Evolutionary conservation across 257 asterid species (phyloP), one percentile per base, ranked within the genome.

Genomic region (Anisodus acutangulus): DNA sequence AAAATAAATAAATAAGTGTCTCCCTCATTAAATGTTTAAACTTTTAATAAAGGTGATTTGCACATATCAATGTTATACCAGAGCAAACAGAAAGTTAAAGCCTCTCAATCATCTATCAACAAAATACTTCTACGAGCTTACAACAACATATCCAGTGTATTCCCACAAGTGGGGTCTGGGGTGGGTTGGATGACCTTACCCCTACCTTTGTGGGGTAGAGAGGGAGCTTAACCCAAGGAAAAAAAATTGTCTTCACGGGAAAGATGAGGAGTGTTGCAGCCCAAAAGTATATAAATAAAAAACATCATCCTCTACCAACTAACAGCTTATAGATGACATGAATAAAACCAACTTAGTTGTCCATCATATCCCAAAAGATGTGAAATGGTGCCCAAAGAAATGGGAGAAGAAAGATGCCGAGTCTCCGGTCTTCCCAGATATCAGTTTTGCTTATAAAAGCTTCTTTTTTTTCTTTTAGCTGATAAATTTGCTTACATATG

Each of bases 271-370:
- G 63, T 12, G 19, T 22, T 49, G 58, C 81, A 22, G 45, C 19
- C 62, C 81, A 74, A 26, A 49, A 74, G 22, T 11, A 49, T 49
- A 12, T 3, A 74, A 22, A 49, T 39, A 19, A 47, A 72, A 72
- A 47, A 6, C 11, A 10, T 3, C 45, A 12, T 51, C 31, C 81
- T 49, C 22, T 58, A 58, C n/a, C 64, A 67, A 67, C 19, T 12
- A 67, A 67, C 74, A 35, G 49, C 74, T 67, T 67, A 67, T 67
- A 67, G 10, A 67, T 67, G 22, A 13, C 58, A 49, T 74, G 62
- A 74, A 45, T 11, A 74, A 19, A 19, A 22, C 45, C 49, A 49
- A 22, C 39, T 22, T 22, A 76, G 45, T 12, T 6, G 41, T 51
- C 62, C 2, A 3, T 13, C 62, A 51, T 12, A 22, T 74, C 37